Percentiles rank a stretch among this genome's conserved stretches.
phyloP scores from a whole-genome alignment of 345 rosid species.

The Aegle marmelos region DNA sequence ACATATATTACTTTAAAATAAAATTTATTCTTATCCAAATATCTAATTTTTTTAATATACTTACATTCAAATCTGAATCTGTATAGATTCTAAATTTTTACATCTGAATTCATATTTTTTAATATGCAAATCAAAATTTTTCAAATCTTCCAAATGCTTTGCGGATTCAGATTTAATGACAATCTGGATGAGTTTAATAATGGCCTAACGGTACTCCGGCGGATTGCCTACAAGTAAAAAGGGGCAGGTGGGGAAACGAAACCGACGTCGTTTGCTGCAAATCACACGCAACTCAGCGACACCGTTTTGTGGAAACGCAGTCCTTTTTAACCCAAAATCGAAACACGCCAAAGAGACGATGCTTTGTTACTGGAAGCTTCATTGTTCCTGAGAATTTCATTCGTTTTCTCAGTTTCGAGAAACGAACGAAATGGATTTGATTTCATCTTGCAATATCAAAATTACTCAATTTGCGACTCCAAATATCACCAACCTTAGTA shows the following conservation, averaged over 20 bases:
- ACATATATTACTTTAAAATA: no score
- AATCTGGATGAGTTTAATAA: background rate
- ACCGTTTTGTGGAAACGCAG: background rate
- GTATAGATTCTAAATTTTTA: no score
- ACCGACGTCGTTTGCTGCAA: background rate
- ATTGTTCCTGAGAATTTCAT: background rate
- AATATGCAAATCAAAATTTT: no score
- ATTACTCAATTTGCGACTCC: background rate
- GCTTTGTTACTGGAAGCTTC: background rate
- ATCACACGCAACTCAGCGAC: background rate
- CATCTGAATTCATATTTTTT: no score
- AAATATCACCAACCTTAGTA: background rate
- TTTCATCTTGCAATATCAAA: constrained; percentile 23
- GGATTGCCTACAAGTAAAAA: no score
- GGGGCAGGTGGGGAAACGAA: background rate
- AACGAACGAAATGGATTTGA: constrained; percentile 29
- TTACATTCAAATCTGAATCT: no score
- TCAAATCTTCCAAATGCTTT: no score
- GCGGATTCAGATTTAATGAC: no score
- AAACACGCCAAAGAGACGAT: background rate
- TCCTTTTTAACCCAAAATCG: background rate
- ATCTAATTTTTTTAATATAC: no score
- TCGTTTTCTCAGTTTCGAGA: background rate
- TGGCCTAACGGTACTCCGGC: no score
- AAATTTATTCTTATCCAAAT: no score